These are phyloP conservation scores for Ceratonia siliqua DNA, from an alignment of 306 rosid genomes.

Conservation along the genomic window DNA sequence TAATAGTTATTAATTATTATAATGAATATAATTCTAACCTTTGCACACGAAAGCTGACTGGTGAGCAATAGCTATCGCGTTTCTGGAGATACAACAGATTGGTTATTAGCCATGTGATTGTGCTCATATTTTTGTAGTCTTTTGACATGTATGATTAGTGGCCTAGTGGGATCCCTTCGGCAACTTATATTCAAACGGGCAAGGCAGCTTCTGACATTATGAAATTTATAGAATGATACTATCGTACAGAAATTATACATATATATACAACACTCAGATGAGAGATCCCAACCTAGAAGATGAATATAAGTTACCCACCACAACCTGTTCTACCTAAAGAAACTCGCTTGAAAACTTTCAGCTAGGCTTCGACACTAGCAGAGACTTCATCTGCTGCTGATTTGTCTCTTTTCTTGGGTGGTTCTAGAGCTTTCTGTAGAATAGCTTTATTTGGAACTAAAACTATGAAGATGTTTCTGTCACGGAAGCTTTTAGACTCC, in stretches of 20 bases:
- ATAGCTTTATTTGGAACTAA: constrained; percentile 82
- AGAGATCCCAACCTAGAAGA: constrained; percentile 39
- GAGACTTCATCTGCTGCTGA: constrained; percentile 68
- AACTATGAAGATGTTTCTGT: constrained; percentile 68
- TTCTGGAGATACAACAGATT: background rate
- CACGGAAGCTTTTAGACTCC: constrained; percentile 84
- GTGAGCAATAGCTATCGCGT: background rate
- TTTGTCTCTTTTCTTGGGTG: constrained; percentile 66
- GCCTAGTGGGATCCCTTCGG: background rate
- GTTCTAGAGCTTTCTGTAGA: constrained; percentile 74
- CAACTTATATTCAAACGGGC: constrained; percentile 5
- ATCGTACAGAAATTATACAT: constrained; percentile 37
- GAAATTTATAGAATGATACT: constrained; percentile 25
- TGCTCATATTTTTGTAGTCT: background rate
- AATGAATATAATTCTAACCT: background rate
- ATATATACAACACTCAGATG: constrained; percentile 51
- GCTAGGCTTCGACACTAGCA: constrained; percentile 53
- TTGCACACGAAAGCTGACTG: background rate
- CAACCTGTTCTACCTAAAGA: constrained; percentile 40
- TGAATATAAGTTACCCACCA: constrained; percentile 37
- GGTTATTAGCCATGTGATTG: background rate
- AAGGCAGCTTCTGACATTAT: constrained; percentile 40
- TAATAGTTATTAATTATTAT: too few species aligned
- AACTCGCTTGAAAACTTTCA: constrained; percentile 32
- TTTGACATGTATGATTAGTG: background rate